Evolutionary conservation across 768 basidiomycete genomes (phyloP), one percentile per base, ranked within the genome.

Genomic region (Gyrodon lividus): DNA sequence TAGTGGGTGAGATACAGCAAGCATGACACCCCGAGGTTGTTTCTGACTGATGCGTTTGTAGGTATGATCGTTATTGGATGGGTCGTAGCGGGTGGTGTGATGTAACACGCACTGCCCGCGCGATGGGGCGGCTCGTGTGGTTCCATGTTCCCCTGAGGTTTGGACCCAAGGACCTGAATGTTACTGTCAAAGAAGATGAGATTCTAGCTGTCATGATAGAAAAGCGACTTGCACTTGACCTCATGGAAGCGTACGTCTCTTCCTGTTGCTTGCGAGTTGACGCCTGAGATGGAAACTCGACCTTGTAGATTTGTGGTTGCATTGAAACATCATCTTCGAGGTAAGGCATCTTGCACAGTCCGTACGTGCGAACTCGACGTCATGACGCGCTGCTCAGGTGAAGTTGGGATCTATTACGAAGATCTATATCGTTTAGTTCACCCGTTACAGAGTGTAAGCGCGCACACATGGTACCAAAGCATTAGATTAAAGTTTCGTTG

Each of bases 11-110:
- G 77, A 30, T 22, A 28, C 20, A 22, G 13, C 2, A 17, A 17
- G 16, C 4, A 37, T 45, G 22, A 40, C 13, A 23, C 14, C 23
- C 43, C 16, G 37, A 35, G n/a, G 16, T 28, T 13, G 8, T 34
- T 31, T 43, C 10, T 47, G 26, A 47, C 31, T n/a, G 14, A 9
- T 13, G 34, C 8, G 22, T 17, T 51, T 48, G 4, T 48, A 81
- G 80, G 4, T 84, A 84, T 56, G 82, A 84, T 54, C 74, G 81
- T n/a, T 85, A 84, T 57, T 84, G 79, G 77, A 73, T 78, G 59
- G 68, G 83, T 19, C 69, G 80, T 10, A 73, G 72, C 0, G 74
- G 70, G 17, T 84, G 82, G 82, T 77, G 78, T 4, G 82, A 84
- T 51, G 68, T 84, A 17, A 77, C 81, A 2, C 72, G 75, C 30